Base-by-base conservation (phyloP, 257 asterid species). In the Nicotiana attenuata region DNA sequence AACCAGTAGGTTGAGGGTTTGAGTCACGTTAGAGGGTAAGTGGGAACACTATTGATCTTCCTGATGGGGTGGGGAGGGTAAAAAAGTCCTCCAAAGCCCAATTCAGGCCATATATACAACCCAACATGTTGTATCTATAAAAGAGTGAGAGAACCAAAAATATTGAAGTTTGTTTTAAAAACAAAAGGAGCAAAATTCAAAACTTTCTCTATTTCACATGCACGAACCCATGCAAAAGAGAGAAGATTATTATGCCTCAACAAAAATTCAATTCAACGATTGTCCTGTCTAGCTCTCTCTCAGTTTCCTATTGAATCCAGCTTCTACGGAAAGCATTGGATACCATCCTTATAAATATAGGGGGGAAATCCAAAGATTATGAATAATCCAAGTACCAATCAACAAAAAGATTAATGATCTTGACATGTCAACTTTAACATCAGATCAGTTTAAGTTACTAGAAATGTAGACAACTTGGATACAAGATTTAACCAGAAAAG, bases 231-330 rank as follows among this genome's bases (percentile, higher is more conserved):
- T 22, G 22, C 22, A 59, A 47, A 71, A 45, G 14, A 73, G 57
- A 22, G 22, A 47, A 73, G 61, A 73, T 19, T 73, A 56, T 56
- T 56, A 45, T 45, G 60, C 6, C 60, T 45, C 24, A 47, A 73
- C 61, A 73, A 56, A 24, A 63, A 26, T 45, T 45, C 14, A 73
- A 73, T 22, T 11, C 13, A 13, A 69, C 16, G 13, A 69, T 5
- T 69, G 19, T 45, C 22, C 24, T 47, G 55, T 47, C 38, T 41
- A 10, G 33, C 67, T 47, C 78, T 22, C n/a, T 69, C 60, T 71
- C 78, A 45, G 15, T 22, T 71, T 71, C 78, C 35, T 20, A 71
- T 45, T 69, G 59, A 69, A 71, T 71, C 78, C 78, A 71, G 73
- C 73, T 65, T 65, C 45, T 65, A 65, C 45, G 5, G 45, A 65